Percentiles rank a stretch among this genome's conserved stretches.
Evolutionary conservation across 1,284 basidiomycete genomes (phyloP).

Genomic region (Caloboletus inedulis): DNA sequence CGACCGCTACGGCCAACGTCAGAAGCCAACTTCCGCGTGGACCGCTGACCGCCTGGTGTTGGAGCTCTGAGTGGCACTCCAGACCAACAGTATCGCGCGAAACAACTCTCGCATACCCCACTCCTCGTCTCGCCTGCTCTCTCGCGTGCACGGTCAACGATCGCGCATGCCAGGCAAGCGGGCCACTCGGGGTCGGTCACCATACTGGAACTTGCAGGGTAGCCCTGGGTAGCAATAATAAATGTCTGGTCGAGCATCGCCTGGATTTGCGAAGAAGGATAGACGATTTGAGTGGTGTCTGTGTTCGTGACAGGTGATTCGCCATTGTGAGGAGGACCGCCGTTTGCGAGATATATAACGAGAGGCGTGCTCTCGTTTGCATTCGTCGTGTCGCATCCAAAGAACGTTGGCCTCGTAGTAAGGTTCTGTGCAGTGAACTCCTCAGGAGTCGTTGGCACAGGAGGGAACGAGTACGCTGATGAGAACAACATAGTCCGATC

Average conservation of each 20-base stretch:
- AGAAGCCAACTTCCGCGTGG: constrained; percentile 1
- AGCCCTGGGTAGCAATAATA: constrained; percentile 41
- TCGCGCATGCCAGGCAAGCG: constrained; percentile 44
- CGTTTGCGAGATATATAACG: constrained; percentile 43
- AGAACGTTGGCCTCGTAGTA: constrained; percentile 41
- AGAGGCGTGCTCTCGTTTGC: constrained; percentile 30
- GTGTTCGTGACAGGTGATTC: constrained; percentile 42
- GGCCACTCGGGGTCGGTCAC: constrained; percentile 40
- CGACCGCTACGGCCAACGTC: constrained; percentile 11
- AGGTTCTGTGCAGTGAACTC: constrained; percentile 38
- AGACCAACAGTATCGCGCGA: constrained; percentile 42
- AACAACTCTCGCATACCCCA: constrained; percentile 41
- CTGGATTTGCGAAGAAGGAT: constrained; percentile 32
- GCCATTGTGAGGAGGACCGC: constrained; percentile 41
- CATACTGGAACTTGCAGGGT: constrained; percentile 14
- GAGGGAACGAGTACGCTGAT: constrained; percentile 41
- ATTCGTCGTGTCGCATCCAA: constrained; percentile 37
- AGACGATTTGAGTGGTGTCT: constrained; percentile 35
- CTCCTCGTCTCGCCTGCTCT: constrained; percentile 28
- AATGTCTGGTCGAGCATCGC: constrained; percentile 43
- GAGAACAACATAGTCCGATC: constrained; percentile 39
- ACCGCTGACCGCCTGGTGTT: neutral
- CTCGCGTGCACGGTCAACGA: constrained; percentile 40
- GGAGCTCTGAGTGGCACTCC: constrained; percentile 4
- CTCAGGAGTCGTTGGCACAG: constrained; percentile 33